Evolutionary conservation across 257 asterid species (phyloP), one percentile per base, ranked within the genome.

Genomic region (Ilex asprella): DNA sequence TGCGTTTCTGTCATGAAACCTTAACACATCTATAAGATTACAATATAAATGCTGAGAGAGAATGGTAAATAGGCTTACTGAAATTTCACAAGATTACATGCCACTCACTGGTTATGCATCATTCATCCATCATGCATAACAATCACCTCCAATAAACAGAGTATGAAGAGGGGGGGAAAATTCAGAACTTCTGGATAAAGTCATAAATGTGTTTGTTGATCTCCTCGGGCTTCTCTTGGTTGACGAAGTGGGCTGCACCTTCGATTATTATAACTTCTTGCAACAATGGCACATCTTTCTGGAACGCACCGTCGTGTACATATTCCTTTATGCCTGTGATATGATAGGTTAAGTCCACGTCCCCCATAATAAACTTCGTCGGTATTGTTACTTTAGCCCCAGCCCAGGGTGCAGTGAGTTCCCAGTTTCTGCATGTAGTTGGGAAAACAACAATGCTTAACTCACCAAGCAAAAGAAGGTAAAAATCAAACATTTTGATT

Each of bases 241-340:
- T 80, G 64, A 83, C 60, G 60, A 85, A 88, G 68, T 85, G 94
- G 56, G 87, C 94, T 13, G 81, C 91, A 27, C 87, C 91, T 73
- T 85, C 72, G 11, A 85, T 61, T 61, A 83, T 86, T 10, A 82
- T 81, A 7, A 73, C 78, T 12, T 85, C 89, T 73, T 85, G 62
- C 81, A 83, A 43, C 65, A 81, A 60, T 0, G 94, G 91, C 67
- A 85, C 91, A 10, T 61, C 68, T 15, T 64, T 70, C 75, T 83
- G 67, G 70, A 88, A 79, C 21, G 78, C 89, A 6, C 94, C 96
- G 14, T 65, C 56, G 76, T 79, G 87, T 60, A 88, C 60, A 66
- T 61, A 75, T 7, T 88, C 94, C 63, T 83, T 75, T 16, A 39
- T 55, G 27, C 91, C 84, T 0, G 80, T 84, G 27, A 73, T 32